Percentiles rank a stretch among this genome's conserved stretches.
These are phyloP conservation scores for Cercospora brassicicola DNA, from an alignment of 2,329 filamentous ascomycete genomes.

Conservation along the genomic window DNA sequence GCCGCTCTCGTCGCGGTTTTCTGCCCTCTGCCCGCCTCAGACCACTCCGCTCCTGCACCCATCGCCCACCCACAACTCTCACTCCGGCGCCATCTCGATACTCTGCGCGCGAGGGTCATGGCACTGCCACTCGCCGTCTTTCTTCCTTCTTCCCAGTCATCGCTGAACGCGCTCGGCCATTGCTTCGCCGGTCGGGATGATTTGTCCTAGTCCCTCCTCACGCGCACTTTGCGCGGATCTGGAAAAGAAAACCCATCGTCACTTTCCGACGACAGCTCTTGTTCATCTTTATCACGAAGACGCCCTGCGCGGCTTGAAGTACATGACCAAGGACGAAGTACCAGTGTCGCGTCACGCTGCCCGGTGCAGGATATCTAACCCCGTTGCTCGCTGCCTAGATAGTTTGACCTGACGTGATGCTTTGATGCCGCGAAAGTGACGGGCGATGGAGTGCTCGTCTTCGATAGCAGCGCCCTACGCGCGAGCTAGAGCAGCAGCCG, in stretches of 20 bases:
- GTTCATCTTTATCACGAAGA: background rate
- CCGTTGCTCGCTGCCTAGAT: constrained; percentile 1
- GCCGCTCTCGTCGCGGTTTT: constrained; percentile 2
- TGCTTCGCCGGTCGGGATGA: background rate
- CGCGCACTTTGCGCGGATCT: constrained; percentile 3
- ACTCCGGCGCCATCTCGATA: background rate
- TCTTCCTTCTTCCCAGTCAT: background rate
- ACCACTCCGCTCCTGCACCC: background rate
- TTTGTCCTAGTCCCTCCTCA: background rate
- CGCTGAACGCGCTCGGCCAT: background rate
- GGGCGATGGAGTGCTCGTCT: background rate
- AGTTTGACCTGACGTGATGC: constrained; percentile 8
- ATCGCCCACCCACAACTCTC: background rate
- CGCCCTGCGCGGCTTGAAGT: background rate
- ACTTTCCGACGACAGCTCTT: background rate
- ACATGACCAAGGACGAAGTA: background rate
- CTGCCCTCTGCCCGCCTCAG: background rate
- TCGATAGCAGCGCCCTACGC: background rate
- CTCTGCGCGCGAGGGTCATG: background rate
- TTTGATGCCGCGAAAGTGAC: background rate
- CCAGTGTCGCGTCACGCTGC: background rate
- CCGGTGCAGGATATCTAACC: background rate
- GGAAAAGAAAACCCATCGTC: constrained; percentile 1
- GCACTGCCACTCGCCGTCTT: background rate
- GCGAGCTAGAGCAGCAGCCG: background rate